Evolutionary conservation across 2,329 filamentous ascomycete genomes (phyloP).

Genomic region (Pseudocercospora pini-densiflorae): DNA sequence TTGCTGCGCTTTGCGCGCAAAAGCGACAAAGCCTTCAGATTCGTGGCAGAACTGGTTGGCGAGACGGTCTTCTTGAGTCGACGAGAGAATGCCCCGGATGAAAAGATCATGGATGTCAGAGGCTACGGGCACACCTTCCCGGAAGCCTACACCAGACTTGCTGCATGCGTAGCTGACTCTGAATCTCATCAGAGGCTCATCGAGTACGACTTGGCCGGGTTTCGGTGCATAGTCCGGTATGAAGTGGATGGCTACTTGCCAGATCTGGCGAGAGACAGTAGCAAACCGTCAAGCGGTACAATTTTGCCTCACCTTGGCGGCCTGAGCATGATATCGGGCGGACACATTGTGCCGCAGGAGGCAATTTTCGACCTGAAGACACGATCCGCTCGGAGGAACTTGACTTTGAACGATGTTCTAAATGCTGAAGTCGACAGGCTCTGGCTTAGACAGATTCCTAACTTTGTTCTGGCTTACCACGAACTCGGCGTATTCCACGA

Average conservation of each 20-base stretch:
- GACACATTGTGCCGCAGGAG: conserved; percentile 43
- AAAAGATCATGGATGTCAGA: conserved; percentile 58
- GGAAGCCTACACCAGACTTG: conserved; percentile 69
- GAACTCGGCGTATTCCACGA: conserved; percentile 49
- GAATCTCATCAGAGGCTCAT: conserved; percentile 67
- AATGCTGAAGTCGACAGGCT: conserved; percentile 50
- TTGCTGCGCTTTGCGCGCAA: conserved; percentile 61
- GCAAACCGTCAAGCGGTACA: background rate
- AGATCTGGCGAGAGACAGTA: conserved; percentile 1
- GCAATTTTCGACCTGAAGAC: conserved; percentile 61
- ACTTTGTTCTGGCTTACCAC: conserved; percentile 59
- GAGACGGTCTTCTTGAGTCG: conserved; percentile 67
- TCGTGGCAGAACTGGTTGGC: conserved; percentile 61
- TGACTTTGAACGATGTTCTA: conserved; percentile 41
- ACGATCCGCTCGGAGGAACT: conserved; percentile 42
- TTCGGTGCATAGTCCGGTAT: conserved; percentile 59
- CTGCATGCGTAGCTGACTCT: conserved; percentile 57
- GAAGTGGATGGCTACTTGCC: conserved; percentile 63
- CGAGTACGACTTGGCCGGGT: conserved; percentile 60
- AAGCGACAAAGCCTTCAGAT: conserved; percentile 58
- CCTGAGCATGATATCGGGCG: conserved; percentile 19
- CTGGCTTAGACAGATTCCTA: conserved; percentile 58
- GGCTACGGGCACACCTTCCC: conserved; percentile 72
- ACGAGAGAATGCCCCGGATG: conserved; percentile 63
- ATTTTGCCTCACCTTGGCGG: conserved; percentile 5